Percentiles rank a stretch among this genome's conserved stretches.
Conservation (phyloP, 306 rosid species). For the Gillenia trifoliata region DNA sequence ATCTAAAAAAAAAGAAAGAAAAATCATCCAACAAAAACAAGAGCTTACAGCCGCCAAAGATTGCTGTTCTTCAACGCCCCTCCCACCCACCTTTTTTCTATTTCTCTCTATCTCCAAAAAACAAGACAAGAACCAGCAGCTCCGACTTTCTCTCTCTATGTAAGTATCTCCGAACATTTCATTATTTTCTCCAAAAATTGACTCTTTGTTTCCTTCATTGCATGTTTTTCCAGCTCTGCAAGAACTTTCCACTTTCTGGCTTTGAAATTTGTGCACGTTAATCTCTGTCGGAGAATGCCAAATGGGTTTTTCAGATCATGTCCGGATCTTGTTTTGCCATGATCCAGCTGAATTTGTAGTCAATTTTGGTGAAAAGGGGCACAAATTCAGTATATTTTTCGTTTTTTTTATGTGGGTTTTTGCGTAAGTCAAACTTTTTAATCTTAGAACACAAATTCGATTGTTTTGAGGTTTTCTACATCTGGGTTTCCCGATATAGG, state of each 20-base stretch:
- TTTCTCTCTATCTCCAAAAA: constrained; percentile 2
- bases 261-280: constrained; percentile 26
- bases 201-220: neutral
- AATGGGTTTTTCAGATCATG: constrained; percentile 56
- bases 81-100: constrained; percentile 20
- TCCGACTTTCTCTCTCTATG: neutral
- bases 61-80: constrained; percentile 45
- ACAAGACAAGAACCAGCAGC: neutral
- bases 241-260: constrained; percentile 16
- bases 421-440: constrained; percentile 48
- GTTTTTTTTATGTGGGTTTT: constrained; percentile 16
- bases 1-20: constrained; percentile 15
- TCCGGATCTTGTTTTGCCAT: constrained; percentile 64
- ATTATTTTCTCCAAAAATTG: constrained; percentile 20
- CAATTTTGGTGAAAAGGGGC: constrained; percentile 33
- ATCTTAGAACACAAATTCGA: constrained; percentile 11
- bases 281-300: constrained; percentile 27
- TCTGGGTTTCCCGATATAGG: constrained; percentile 26
- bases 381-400: constrained; percentile 18
- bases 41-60: constrained; percentile 48
- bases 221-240: constrained; percentile 16
- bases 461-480: constrained; percentile 1
- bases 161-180: constrained; percentile 33
- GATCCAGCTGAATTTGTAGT: constrained; percentile 41
- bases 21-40: constrained; percentile 21